A percentile compares a stretch with the other conserved stretches of the same genome.
Conservation (phyloP, 805 yeast genomes). For the Candida glaebosa region DNA sequence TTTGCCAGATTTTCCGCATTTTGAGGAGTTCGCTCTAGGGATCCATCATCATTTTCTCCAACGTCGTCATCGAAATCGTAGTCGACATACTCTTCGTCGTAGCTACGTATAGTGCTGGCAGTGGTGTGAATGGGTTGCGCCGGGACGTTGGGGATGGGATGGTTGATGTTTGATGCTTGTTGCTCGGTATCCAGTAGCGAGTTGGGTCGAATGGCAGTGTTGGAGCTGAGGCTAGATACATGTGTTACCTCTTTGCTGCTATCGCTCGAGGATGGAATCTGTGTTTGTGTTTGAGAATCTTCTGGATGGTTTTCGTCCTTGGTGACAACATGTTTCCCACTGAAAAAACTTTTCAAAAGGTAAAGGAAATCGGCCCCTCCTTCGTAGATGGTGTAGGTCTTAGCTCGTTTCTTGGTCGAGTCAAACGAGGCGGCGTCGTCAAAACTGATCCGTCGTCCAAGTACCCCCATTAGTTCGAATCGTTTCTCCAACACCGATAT, state of each 20-base stretch:
- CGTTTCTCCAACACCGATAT: conserved; percentile 48
- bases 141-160: not conserved
- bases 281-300: not conserved
- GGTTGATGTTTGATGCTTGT: not conserved
- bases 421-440: conserved; percentile 32
- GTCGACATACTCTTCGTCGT: conserved; percentile 6
- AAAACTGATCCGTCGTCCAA: conserved; percentile 56
- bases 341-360: not conserved
- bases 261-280: not conserved
- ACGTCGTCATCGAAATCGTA: conserved; percentile 5
- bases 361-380: conserved; percentile 2
- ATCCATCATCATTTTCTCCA: conserved; percentile 10
- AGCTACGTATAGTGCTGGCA: not conserved
- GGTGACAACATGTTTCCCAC: not conserved
- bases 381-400: conserved; percentile 1
- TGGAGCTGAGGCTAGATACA: not conserved
- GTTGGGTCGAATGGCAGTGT: not conserved
- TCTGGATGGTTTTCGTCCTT: conserved; percentile 1
- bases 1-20: not conserved
- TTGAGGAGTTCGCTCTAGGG: conserved; percentile 4
- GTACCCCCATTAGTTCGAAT: conserved; percentile 52
- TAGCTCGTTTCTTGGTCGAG: not conserved
- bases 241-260: not conserved
- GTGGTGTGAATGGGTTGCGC: not conserved
- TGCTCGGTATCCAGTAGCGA: not conserved